Base-by-base conservation (phyloP, 139 green algal genomes). In the Dunaliella primolecta region DNA sequence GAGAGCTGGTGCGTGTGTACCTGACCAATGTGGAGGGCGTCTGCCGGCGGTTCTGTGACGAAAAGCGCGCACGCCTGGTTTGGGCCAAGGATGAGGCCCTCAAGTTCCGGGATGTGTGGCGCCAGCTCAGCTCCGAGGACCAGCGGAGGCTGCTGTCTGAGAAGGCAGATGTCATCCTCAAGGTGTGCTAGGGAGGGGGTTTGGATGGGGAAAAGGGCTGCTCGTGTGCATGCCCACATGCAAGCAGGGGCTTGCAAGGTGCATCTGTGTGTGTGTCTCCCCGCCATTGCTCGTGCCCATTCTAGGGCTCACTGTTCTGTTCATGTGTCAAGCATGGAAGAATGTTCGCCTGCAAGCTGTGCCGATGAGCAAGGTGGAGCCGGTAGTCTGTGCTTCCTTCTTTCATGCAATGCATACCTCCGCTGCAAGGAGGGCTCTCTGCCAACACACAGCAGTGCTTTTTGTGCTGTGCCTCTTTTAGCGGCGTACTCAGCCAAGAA, bases 1-100 rank as follows among this genome's bases (percentile, higher is more conserved):
- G 97, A 0, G 97, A 99, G 94, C 95, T 99, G 72, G 94, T 98
- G 85, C 94, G 97, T 0, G 97, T 99, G 84, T 99, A 99, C 89
- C 91, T 99, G 7, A 96, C 94, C 46, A 99, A 99, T 86, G 96
- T 99, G 84, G 97, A 99, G 91, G 93, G 93, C 55, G 96, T 99
- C 82, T 97, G 94, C 86, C 92, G 96, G 3, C 89, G 95, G 23
- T 99, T 98, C 89, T 92, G 97, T 83, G 97, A 99, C 24, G 96
- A 99, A 85, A 93, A 93, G 82, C 89, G 94, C 0, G 91, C 93
- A 37, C 86, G 90, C n/a, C 92, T 99, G 77, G 37, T 86, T 27
- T 93, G 88, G 86, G 83, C 95, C 27, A 88, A 89, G 31, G 86
- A 92, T 23, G 90, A 97, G 88, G 27, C 75, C 2, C 46, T 46